A percentile compares a stretch with the other conserved stretches of the same genome.
phyloP scores from a whole-genome alignment of 805 yeast genomes.

The Brettanomyces bruxellensis region DNA sequence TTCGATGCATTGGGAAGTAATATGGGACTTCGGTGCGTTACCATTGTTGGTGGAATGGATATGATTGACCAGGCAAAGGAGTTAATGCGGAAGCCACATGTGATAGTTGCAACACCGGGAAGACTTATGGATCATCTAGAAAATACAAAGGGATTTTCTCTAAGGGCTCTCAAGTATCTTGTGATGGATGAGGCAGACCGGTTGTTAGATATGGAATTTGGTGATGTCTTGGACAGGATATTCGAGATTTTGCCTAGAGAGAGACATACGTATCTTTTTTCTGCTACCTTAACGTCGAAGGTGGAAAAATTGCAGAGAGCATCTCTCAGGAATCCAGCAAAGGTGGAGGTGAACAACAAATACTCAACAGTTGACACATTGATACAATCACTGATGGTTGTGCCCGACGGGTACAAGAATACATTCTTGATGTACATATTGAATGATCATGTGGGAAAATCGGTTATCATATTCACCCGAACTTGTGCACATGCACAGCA shows the following conservation, averaged over 20 bases:
- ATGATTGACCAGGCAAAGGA: slow-evolving; percentile 97
- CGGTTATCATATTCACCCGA: slow-evolving; percentile 82
- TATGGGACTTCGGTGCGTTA: slow-evolving; percentile 87
- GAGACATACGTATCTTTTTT: slow-evolving; percentile 76
- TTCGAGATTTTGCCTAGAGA: slow-evolving; percentile 76
- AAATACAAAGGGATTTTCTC: slow-evolving; percentile 80
- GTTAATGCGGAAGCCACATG: slow-evolving; percentile 87
- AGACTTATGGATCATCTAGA: slow-evolving; percentile 90
- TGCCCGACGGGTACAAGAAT: slow-evolving; percentile 88
- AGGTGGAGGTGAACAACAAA: slow-evolving; percentile 81
- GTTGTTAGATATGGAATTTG: slow-evolving; percentile 90
- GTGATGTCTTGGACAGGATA: slow-evolving; percentile 85
- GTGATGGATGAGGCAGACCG: slow-evolving; percentile 98
- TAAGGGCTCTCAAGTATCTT: slow-evolving; percentile 67
- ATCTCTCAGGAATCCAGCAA: slow-evolving; percentile 77
- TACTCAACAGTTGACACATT: slow-evolving; percentile 93
- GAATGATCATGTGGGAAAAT: slow-evolving; percentile 77
- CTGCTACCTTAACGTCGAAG: slow-evolving; percentile 96
- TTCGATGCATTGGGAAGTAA: slow-evolving; percentile 86
- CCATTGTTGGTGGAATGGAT: slow-evolving; percentile 97
- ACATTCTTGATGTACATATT: slow-evolving; percentile 75
- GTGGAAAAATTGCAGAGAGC: slow-evolving; percentile 94
- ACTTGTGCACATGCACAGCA: slow-evolving; percentile 95
- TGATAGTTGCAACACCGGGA: slow-evolving; percentile 88
- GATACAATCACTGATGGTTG: slow-evolving; percentile 79